phyloP scores from a whole-genome alignment of 2,329 filamentous ascomycete genomes.

The Xylaria sp. region DNA sequence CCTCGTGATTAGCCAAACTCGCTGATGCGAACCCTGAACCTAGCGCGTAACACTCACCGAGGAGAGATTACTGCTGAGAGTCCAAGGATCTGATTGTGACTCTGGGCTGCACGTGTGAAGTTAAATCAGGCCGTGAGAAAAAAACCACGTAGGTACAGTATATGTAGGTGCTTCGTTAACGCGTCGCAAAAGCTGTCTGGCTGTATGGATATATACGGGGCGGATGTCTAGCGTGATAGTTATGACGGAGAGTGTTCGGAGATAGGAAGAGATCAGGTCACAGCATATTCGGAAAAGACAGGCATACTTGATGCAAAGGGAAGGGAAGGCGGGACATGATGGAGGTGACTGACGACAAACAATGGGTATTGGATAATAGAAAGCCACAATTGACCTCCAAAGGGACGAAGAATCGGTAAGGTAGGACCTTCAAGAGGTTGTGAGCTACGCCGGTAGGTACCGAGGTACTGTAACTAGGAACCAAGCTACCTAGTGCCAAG shows the following conservation, averaged over 20 bases:
- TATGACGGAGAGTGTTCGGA: background rate
- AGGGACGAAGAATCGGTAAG: background rate
- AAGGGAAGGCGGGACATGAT: background rate
- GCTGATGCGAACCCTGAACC: background rate
- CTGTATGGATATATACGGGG: constrained; percentile 7
- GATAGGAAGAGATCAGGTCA: background rate
- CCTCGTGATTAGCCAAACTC: background rate
- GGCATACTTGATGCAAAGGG: background rate
- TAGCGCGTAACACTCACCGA: background rate
- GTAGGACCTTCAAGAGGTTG: background rate
- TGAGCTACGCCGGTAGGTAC: background rate
- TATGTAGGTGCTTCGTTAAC: background rate
- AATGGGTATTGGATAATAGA: background rate
- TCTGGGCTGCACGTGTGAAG: background rate
- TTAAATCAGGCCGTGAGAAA: background rate
- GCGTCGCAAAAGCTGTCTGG: background rate
- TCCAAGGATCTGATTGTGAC: background rate
- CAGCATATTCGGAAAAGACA: background rate
- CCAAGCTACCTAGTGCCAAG: too few species aligned
- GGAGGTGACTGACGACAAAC: background rate
- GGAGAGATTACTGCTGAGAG: background rate
- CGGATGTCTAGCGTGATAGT: background rate
- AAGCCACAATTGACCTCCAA: background rate
- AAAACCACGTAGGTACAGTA: too few species aligned
- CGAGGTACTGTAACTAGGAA: background rate